These are phyloP conservation scores for Scedosporium boydii DNA, from an alignment of 2,329 filamentous ascomycete genomes.

Conservation along the genomic window DNA sequence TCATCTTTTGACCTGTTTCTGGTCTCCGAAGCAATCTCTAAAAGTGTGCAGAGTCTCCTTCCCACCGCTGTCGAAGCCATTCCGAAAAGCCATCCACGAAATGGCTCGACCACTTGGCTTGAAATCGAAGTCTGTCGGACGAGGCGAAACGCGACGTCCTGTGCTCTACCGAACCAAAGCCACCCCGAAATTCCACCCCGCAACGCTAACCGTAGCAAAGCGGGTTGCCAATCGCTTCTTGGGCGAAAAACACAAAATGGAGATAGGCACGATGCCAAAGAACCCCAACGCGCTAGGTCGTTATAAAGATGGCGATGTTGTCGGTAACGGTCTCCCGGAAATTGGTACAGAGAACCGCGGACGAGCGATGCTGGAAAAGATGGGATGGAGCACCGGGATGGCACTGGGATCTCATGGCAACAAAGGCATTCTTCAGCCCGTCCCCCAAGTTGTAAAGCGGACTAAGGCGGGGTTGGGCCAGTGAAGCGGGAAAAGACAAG, in stretches of 20 bases:
- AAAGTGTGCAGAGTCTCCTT: slow-evolving; percentile 49
- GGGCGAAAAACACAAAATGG: neutral
- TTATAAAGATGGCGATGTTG: slow-evolving; percentile 67
- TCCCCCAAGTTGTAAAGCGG: slow-evolving; percentile 79
- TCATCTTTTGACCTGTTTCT: neutral
- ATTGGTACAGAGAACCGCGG: slow-evolving; percentile 76
- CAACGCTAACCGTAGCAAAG: neutral
- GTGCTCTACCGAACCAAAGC: slow-evolving; percentile 64
- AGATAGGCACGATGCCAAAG: neutral
- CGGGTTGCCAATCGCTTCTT: neutral
- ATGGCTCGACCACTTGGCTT: slow-evolving; percentile 66
- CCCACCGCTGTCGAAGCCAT: slow-evolving; percentile 73
- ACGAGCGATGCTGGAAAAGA: slow-evolving; percentile 83
- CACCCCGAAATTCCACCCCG: slow-evolving; percentile 47
- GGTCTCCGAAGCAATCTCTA: neutral
- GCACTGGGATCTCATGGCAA: slow-evolving; percentile 74
- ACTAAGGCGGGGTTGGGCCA: slow-evolving; percentile 75
- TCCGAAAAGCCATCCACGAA: slow-evolving; percentile 72
- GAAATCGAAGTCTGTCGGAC: slow-evolving; percentile 75
- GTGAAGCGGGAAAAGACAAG: neutral
- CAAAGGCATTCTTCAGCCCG: slow-evolving; percentile 79
- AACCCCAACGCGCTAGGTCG: neutral
- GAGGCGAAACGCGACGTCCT: slow-evolving; percentile 63
- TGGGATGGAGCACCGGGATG: slow-evolving; percentile 89
- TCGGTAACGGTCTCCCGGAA: slow-evolving; percentile 77